Evolutionary conservation across 345 rosid genomes (phyloP).

Genomic region (Eucalyptus cloeziana): DNA sequence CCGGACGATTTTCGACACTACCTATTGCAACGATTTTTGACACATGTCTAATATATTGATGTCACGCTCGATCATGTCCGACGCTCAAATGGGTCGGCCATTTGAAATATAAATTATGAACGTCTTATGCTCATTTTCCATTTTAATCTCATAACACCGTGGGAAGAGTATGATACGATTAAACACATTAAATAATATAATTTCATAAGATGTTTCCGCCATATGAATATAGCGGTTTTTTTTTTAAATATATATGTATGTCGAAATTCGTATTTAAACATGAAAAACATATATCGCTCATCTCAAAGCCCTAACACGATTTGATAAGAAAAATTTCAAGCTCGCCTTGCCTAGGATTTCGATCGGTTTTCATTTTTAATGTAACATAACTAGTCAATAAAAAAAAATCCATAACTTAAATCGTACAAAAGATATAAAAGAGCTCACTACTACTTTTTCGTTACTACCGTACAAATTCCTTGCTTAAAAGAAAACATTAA

Average conservation of each 20-base stretch:
- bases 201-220: not conserved
- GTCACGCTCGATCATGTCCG: not conserved
- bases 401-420: not conserved
- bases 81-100: not conserved
- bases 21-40: not conserved
- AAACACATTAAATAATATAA: not conserved
- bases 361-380: not conserved
- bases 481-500: not conserved
- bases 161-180: not conserved
- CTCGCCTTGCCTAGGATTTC: rapidly evolving
- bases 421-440: not conserved
- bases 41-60: not conserved
- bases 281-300: not conserved
- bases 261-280: not conserved
- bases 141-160: rapidly evolving
- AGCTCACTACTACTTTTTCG: not conserved
- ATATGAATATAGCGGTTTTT: not conserved
- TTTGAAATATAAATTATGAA: not conserved
- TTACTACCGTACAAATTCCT: not conserved
- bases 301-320: rapidly evolving
- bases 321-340: not conserved
- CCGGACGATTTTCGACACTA: not conserved
- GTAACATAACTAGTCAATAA: not conserved
- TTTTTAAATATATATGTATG: not conserved
- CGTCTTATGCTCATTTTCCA: not conserved